Percentiles rank a stretch among this genome's conserved stretches.
Conservation (phyloP, 2,329 filamentous ascomycete species). For the Penicillium sp. region DNA sequence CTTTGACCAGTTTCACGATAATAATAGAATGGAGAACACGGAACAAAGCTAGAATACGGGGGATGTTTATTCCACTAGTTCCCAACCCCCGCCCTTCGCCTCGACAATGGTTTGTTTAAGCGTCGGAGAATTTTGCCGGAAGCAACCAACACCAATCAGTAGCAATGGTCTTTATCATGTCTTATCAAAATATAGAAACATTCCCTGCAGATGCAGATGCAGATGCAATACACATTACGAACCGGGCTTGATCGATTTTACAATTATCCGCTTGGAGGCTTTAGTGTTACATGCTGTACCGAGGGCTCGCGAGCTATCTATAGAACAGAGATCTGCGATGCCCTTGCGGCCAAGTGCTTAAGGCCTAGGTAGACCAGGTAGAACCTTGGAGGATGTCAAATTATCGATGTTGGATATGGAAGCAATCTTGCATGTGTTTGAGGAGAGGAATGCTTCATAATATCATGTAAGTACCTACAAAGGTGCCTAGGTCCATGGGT, state of each 20-base stretch:
- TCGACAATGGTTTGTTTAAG: not conserved
- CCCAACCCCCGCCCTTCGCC: not conserved
- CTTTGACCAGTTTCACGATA: not conserved
- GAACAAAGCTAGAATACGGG: not conserved
- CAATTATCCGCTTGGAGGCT: not conserved
- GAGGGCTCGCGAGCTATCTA: not conserved
- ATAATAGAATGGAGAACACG: conserved; percentile 5
- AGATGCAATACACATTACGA: conserved; percentile 2
- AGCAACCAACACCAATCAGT: not conserved
- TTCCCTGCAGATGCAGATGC: conserved; percentile 3
- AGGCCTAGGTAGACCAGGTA: too few species aligned
- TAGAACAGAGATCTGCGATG: not conserved
- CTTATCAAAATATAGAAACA: not conserved
- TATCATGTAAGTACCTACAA: too few species aligned
- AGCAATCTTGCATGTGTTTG: too few species aligned
- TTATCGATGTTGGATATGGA: not conserved
- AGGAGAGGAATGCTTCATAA: too few species aligned
- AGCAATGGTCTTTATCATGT: not conserved
- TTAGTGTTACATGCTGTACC: not conserved
- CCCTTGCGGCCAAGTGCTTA: not conserved
- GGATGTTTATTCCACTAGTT: not conserved
- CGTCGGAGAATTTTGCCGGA: not conserved
- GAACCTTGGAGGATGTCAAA: not conserved
- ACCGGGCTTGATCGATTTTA: not conserved
- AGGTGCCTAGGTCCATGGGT: too few species aligned